Evolutionary conservation across 2,329 filamentous ascomycete genomes (phyloP).

Genomic region (Aspergillus nomiae): DNA sequence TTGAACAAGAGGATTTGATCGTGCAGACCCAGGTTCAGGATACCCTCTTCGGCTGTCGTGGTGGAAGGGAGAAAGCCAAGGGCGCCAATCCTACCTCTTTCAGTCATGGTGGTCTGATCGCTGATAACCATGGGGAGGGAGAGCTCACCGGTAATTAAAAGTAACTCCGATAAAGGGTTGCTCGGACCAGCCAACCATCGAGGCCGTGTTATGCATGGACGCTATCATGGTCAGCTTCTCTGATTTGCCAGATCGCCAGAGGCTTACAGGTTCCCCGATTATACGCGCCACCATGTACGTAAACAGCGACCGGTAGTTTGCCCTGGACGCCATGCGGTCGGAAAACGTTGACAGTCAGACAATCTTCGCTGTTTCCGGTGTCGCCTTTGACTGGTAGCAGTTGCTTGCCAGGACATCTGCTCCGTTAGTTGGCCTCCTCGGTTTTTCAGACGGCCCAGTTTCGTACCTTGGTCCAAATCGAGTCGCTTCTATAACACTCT

Average conservation of each 20-base stretch:
- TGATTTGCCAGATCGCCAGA: conserved; percentile 25
- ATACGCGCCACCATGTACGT: conserved; percentile 45
- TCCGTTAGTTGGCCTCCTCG: neutral
- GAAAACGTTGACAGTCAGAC: conserved; percentile 45
- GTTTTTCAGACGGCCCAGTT: neutral
- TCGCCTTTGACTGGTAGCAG: conserved; percentile 51
- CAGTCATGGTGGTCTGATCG: neutral
- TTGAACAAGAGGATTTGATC: conserved; percentile 41
- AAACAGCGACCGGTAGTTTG: conserved; percentile 44
- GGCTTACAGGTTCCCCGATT: conserved; percentile 32
- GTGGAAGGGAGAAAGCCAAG: conserved; percentile 69
- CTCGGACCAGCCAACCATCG: conserved; percentile 60
- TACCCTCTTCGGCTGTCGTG: conserved; percentile 54
- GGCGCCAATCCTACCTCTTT: conserved; percentile 36
- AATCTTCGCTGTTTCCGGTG: conserved; percentile 52
- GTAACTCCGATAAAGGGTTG: conserved; percentile 48
- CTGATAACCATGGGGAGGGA: neutral
- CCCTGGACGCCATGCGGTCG: conserved; percentile 27
- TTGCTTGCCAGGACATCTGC: conserved; percentile 42
- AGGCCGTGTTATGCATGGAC: conserved; percentile 58
- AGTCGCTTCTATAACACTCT: conserved; percentile 37
- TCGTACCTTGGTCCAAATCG: conserved; percentile 31
- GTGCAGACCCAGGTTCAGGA: conserved; percentile 47
- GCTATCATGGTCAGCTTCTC: conserved; percentile 1
- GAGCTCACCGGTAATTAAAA: conserved; percentile 44